Conservation (phyloP, 2,329 filamentous ascomycete genomes). For the Chaetomiaceae sp. region DNA sequence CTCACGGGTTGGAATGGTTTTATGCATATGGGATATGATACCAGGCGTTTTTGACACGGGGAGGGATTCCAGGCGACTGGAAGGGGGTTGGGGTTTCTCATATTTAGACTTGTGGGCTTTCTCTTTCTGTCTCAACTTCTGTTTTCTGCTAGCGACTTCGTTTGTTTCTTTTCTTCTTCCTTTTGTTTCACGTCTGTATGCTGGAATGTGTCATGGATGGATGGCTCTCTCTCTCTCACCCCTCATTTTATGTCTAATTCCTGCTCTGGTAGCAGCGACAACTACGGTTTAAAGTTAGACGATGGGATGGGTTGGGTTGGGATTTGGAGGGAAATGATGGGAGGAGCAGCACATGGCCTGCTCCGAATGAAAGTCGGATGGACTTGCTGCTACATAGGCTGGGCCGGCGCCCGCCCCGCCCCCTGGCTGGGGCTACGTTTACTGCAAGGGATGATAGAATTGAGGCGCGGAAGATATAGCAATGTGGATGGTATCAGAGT, state of each 20-base stretch:
- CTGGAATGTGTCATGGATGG: conserved; percentile 14
- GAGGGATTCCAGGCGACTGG: conserved; percentile 23
- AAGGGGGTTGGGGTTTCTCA: conserved; percentile 9
- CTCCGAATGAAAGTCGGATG: conserved; percentile 11
- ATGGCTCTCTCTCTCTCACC: conserved; percentile 12
- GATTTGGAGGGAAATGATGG: conserved; percentile 14
- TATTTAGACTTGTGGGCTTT: neutral
- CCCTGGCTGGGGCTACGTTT: conserved; percentile 12
- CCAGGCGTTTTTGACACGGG: conserved; percentile 25
- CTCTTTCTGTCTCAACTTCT: no score
- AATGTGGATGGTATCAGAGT: no score
- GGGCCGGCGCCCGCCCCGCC: conserved; percentile 5
- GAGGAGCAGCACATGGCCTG: conserved; percentile 16
- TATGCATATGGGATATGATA: conserved; percentile 28
- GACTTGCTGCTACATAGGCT: conserved; percentile 11
- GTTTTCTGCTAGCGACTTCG: neutral
- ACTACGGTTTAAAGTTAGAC: neutral
- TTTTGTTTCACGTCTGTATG: conserved; percentile 16
- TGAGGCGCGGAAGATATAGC: neutral
- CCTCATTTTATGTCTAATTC: conserved; percentile 20
- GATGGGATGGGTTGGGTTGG: neutral
- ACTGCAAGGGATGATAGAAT: neutral
- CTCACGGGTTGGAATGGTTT: conserved; percentile 17
- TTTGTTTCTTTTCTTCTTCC: conserved; percentile 15
- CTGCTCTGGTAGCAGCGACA: conserved; percentile 26